Conservation (phyloP, 805 yeast species). For the Jamesozyma jinghongensis region DNA sequence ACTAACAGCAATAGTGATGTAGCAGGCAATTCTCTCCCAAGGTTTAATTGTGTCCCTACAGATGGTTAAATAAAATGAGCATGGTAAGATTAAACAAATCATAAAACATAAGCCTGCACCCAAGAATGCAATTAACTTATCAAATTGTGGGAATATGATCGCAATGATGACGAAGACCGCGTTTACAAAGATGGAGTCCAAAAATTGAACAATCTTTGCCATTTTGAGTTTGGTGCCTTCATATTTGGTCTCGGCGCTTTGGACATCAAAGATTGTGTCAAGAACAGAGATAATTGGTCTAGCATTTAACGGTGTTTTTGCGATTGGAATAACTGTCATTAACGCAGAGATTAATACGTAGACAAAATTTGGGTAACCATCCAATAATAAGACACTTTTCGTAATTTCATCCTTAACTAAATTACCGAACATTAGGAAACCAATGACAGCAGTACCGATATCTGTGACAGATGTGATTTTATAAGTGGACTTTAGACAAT, state of each 20-base stretch:
- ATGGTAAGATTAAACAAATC: constrained; percentile 71
- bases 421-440: constrained; percentile 74
- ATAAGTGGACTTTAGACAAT: constrained; percentile 50
- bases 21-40: constrained; percentile 34
- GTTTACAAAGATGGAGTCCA: constrained; percentile 42
- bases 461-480: constrained; percentile 53
- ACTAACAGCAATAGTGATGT: constrained; percentile 38
- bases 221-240: constrained; percentile 11
- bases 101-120: constrained; percentile 77
- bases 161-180: constrained; percentile 49
- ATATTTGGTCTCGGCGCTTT: constrained; percentile 16
- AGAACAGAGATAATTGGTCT: constrained; percentile 71
- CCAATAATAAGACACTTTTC: constrained; percentile 56
- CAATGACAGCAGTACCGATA: constrained; percentile 53
- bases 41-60: constrained; percentile 38
- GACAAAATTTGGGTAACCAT: constrained; percentile 59
- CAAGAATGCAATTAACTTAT: constrained; percentile 66
- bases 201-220: constrained; percentile 13
- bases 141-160: constrained; percentile 66
- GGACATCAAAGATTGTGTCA: constrained; percentile 41
- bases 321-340: constrained; percentile 75
- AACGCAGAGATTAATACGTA: constrained; percentile 51
- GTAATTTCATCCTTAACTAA: constrained; percentile 65
- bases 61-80: constrained; percentile 56
- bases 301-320: constrained; percentile 76